phyloP scores from a whole-genome alignment of 176 grass and related monocot genomes.

The Carex scoparia region DNA sequence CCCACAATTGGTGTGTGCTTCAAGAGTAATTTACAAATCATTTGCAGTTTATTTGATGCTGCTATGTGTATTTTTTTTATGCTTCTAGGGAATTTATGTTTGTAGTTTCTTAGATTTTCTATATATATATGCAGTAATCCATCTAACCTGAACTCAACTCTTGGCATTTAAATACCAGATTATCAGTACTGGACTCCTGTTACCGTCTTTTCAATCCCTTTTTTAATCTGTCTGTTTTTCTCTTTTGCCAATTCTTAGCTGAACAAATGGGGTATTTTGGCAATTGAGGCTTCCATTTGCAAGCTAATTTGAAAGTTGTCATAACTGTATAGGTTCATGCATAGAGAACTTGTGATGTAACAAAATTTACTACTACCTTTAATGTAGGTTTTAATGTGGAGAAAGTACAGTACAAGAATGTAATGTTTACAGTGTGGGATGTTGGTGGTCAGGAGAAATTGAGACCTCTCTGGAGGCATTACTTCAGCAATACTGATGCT shows the following conservation, averaged over 20 bases:
- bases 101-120: not conserved
- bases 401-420: constrained; percentile 99
- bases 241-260: not conserved
- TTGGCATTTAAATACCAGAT: constrained; percentile 2
- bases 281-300: not conserved
- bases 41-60: not conserved
- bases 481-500: constrained; percentile 97
- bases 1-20: constrained; percentile 67
- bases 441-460: constrained; percentile 98
- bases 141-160: not conserved
- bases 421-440: constrained; percentile 98
- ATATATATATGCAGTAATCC: not conserved
- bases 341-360: not conserved
- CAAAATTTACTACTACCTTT: not conserved
- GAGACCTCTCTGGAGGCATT: constrained; percentile 97
- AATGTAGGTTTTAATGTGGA: constrained; percentile 85
- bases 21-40: not conserved
- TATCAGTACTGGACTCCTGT: not conserved
- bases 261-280: not conserved
- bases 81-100: not conserved
- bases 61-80: not conserved
- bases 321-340: not conserved
- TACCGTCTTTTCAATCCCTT: not conserved
- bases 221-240: not conserved
- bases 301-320: not conserved